Evolutionary conservation across 164 flowering plant genomes (phyloP).

Genomic region (Tetrastigma voinierianum): DNA sequence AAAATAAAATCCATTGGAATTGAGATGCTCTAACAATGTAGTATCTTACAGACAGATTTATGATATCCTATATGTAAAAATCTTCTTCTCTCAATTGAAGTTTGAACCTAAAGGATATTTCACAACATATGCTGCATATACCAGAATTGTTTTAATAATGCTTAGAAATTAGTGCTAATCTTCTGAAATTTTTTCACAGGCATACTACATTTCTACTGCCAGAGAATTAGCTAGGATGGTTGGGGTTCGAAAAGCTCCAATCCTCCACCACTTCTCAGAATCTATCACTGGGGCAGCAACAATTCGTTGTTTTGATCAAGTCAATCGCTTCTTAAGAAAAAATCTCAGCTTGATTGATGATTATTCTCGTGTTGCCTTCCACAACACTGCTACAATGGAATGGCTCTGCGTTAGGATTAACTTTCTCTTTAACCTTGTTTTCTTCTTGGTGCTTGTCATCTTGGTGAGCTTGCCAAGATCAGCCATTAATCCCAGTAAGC

Average conservation of each 20-base stretch:
- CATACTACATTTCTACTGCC: slow-evolving; percentile 76
- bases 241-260: slow-evolving; percentile 62
- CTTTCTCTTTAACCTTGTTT: slow-evolving; percentile 73
- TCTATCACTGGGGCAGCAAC: slow-evolving; percentile 61
- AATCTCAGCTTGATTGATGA: slow-evolving; percentile 51
- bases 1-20: too few relatives aligned
- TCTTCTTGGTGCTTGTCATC: slow-evolving; percentile 70
- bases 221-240: slow-evolving; percentile 88
- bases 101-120: background rate
- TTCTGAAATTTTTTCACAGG: slow-evolving; percentile 32
- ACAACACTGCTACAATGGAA: slow-evolving; percentile 74
- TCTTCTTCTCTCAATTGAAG: too few relatives aligned
- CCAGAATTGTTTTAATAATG: background rate
- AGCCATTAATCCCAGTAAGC: slow-evolving; percentile 79
- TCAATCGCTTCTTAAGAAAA: slow-evolving; percentile 48
- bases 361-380: slow-evolving; percentile 66
- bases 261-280: slow-evolving; percentile 81
- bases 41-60: too few relatives aligned
- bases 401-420: slow-evolving; percentile 80
- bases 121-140: background rate
- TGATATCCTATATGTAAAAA: too few relatives aligned
- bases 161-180: background rate
- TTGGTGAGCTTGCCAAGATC: slow-evolving; percentile 68
- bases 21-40: too few relatives aligned
- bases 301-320: slow-evolving; percentile 73